A percentile compares a stretch with the other conserved stretches of the same genome.
phyloP scores from a whole-genome alignment of 1,284 basidiomycete species.

The Malassezia vespertilionis region DNA sequence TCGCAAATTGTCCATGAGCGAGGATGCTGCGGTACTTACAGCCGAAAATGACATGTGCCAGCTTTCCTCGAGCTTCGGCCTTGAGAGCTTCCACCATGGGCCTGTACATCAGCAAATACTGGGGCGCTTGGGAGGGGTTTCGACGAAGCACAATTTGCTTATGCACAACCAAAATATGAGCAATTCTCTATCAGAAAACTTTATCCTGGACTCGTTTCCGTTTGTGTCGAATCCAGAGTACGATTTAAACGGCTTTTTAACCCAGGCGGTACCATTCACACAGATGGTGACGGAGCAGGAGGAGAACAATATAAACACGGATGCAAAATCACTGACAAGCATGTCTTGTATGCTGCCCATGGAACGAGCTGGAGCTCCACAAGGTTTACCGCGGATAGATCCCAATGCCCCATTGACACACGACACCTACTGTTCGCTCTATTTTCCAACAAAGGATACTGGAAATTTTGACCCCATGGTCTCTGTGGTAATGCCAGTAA shows the following conservation, averaged over 20 bases:
- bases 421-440: too few relatives aligned
- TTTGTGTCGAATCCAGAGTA: slow-evolving; percentile 4
- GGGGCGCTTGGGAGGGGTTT: too few relatives aligned
- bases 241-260: slow-evolving; percentile 9
- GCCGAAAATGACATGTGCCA: too few relatives aligned
- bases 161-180: not conserved
- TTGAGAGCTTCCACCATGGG: too few relatives aligned
- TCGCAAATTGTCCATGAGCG: too few relatives aligned
- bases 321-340: not conserved
- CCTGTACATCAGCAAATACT: too few relatives aligned
- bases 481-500: slow-evolving; percentile 7
- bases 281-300: not conserved
- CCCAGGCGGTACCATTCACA: slow-evolving; percentile 8
- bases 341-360: slow-evolving; percentile 9
- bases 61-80: too few relatives aligned
- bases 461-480: slow-evolving; percentile 7
- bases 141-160: too few relatives aligned
- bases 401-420: too few relatives aligned
- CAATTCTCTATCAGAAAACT: slow-evolving; percentile 6
- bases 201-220: slow-evolving; percentile 2
- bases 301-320: not conserved
- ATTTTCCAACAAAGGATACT: too few relatives aligned
- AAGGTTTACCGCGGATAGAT: not conserved
- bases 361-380: not conserved
- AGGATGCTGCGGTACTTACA: too few relatives aligned